Evolutionary conservation across 148 eudicot genomes (phyloP).

Genomic region (Heliosperma pusillum): DNA sequence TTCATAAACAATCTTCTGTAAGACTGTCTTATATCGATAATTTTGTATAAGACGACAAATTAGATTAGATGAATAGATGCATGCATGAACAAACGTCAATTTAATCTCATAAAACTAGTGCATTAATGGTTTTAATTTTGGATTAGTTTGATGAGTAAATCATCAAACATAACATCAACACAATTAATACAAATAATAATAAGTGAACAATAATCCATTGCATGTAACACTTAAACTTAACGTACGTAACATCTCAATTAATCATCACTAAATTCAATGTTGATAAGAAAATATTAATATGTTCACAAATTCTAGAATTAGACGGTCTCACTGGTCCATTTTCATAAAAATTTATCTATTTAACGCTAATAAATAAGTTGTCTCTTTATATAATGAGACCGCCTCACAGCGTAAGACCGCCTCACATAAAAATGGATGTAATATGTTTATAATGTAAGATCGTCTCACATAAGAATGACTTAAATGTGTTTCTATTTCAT

Average conservation of each 20-base stretch:
- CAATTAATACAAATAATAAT: neutral
- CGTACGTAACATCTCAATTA: neutral
- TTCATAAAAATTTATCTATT: too few species aligned
- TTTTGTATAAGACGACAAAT: neutral
- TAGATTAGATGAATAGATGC: neutral
- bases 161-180: neutral
- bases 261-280: neutral
- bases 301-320: constrained; percentile 8
- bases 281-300: constrained; percentile 15
- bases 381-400: too few species aligned
- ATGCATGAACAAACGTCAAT: constrained; percentile 10
- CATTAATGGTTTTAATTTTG: neutral
- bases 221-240: neutral
- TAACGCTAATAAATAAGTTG: too few species aligned
- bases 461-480: too few species aligned
- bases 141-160: neutral
- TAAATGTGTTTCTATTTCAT: neutral
- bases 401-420: too few species aligned
- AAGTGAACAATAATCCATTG: neutral
- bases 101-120: neutral
- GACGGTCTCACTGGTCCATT: too few species aligned
- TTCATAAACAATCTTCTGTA: neutral
- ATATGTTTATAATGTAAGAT: too few species aligned
- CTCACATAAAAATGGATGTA: too few species aligned
- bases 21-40: too few species aligned